Conservation (phyloP, 2,329 filamentous ascomycete species). For the Aureobasidium sp. region DNA sequence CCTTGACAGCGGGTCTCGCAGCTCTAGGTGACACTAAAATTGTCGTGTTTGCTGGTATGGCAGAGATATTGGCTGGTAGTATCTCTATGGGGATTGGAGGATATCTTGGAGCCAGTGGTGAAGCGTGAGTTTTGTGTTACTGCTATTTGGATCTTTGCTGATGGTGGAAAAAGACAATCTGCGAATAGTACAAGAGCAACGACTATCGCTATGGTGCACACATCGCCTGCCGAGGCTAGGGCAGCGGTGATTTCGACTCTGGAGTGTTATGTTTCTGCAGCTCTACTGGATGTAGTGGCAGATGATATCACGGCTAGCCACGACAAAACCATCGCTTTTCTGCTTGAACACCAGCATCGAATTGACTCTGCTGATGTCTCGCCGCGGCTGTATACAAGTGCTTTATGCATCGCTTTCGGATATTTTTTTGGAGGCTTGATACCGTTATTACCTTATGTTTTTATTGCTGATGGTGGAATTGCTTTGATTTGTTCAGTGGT, state of each 20-base stretch:
- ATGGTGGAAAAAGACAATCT: slow-evolving; percentile 23
- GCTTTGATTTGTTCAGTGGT: slow-evolving; percentile 51
- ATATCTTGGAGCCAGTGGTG: slow-evolving; percentile 39
- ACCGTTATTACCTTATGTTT: slow-evolving; percentile 63
- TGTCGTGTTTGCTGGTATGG: slow-evolving; percentile 33
- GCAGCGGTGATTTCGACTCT: not conserved
- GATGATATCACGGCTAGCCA: not conserved
- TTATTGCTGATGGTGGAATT: slow-evolving; percentile 35
- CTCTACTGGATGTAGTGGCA: not conserved
- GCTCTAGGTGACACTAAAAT: slow-evolving; percentile 31
- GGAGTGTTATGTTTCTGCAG: not conserved
- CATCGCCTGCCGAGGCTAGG: not conserved
- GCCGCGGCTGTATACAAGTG: slow-evolving; percentile 41
- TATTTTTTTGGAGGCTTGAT: slow-evolving; percentile 64
- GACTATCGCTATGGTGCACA: slow-evolving; percentile 19
- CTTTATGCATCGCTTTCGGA: slow-evolving; percentile 56
- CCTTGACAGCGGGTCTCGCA: slow-evolving; percentile 33
- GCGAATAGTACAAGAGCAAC: slow-evolving; percentile 38
- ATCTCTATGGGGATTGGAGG: slow-evolving; percentile 36
- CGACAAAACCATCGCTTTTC: slow-evolving; percentile 2
- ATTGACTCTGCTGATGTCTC: slow-evolving; percentile 33
- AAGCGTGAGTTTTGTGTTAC: slow-evolving; percentile 28
- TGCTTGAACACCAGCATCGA: slow-evolving; percentile 33
- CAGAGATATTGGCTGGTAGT: slow-evolving; percentile 32
- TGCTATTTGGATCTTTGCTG: not conserved